Percentiles rank a stretch among this genome's conserved stretches.
Conservation (phyloP, 2,329 filamentous ascomycete genomes). For the Magnaporthales sp. region DNA sequence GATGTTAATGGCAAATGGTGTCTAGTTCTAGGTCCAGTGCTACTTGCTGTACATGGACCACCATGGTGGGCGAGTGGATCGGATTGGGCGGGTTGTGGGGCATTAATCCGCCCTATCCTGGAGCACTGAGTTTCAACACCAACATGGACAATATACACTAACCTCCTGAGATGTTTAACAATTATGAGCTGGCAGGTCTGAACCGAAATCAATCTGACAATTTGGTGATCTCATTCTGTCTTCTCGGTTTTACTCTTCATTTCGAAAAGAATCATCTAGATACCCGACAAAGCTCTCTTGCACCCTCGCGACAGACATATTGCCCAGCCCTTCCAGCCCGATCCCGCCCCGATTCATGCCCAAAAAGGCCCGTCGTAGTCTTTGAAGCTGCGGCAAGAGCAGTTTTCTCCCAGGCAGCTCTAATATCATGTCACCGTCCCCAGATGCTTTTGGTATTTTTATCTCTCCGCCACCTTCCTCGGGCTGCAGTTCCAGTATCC, state of each 20-base stretch:
- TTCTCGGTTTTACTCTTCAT: conserved; percentile 33
- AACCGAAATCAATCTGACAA: background rate
- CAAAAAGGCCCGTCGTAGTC: conserved; percentile 70
- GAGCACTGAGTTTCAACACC: no score
- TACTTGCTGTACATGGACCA: background rate
- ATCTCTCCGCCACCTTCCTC: conserved; percentile 50
- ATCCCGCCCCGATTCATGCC: conserved; percentile 65
- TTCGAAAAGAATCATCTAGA: conserved; percentile 56
- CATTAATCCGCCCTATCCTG: background rate
- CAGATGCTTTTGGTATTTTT: conserved; percentile 28
- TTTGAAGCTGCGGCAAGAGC: conserved; percentile 67
- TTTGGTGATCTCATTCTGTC: background rate
- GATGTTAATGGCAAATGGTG: background rate
- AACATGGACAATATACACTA: no score
- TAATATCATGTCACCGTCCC: conserved; percentile 35
- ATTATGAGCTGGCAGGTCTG: background rate
- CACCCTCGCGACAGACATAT: conserved; percentile 44
- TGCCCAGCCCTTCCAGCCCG: conserved; percentile 45
- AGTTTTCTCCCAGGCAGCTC: conserved; percentile 58
- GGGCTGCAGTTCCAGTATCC: conserved; percentile 59
- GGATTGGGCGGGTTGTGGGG: background rate
- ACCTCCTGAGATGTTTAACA: background rate
- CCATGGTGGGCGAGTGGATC: background rate
- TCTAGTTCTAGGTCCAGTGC: background rate
- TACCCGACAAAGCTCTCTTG: conserved; percentile 58